Conservation (phyloP, 2,329 filamentous ascomycete genomes). For the Neoarthrinium moseri region DNA sequence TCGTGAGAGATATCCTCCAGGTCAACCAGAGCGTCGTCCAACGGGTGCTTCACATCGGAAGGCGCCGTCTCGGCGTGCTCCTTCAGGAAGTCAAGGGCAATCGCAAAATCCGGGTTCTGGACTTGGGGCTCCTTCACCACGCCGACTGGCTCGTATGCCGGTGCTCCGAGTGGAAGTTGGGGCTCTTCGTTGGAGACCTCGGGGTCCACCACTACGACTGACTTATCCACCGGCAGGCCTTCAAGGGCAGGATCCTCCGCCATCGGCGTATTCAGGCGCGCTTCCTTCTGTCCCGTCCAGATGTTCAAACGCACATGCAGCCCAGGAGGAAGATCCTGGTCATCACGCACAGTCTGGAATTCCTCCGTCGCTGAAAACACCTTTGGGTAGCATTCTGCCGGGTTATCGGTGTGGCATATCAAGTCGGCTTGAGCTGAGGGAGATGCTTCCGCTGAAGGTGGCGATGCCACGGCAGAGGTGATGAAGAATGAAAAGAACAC, state of each 20-base stretch:
- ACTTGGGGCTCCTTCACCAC: constrained; percentile 52
- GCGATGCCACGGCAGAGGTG: constrained; percentile 23
- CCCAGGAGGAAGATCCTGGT: constrained; percentile 64
- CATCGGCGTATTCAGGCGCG: constrained; percentile 61
- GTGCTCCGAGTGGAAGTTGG: constrained; percentile 47
- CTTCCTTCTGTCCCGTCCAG: constrained; percentile 61
- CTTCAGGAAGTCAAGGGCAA: constrained; percentile 50
- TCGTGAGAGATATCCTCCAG: constrained; percentile 67
- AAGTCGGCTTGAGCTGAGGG: constrained; percentile 48
- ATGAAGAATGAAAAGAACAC: constrained; percentile 15
- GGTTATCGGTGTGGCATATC: constrained; percentile 63
- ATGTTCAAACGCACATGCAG: constrained; percentile 67
- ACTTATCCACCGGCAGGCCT: constrained; percentile 51
- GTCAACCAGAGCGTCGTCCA: constrained; percentile 52
- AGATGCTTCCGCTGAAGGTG: constrained; percentile 29
- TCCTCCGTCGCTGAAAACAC: constrained; percentile 63
- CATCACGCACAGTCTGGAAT: constrained; percentile 61
- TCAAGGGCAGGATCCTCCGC: constrained; percentile 47
- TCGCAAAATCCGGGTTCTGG: constrained; percentile 39
- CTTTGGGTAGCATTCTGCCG: constrained; percentile 63
- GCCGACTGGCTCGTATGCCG: constrained; percentile 56
- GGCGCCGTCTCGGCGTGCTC: constrained; percentile 30
- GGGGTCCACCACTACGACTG: constrained; percentile 54
- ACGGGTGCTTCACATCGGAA: constrained; percentile 22
- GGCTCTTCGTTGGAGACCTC: constrained; percentile 31